phyloP scores from a whole-genome alignment of 2,329 filamentous ascomycete species.

The Dactylellina haptotyla region DNA sequence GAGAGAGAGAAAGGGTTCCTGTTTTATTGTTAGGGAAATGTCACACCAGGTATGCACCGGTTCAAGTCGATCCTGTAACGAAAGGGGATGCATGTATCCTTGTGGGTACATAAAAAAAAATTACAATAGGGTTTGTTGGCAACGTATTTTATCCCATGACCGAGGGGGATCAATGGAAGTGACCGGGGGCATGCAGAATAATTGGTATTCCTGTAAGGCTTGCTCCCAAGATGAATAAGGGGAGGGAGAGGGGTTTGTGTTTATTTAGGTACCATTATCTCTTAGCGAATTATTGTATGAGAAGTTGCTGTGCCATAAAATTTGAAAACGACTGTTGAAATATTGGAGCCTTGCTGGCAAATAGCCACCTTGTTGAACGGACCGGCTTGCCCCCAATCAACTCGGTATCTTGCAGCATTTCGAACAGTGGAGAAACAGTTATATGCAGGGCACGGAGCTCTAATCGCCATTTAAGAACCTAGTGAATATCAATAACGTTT shows the following conservation, averaged over 20 bases:
- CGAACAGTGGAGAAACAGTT: not conserved
- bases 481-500: not conserved
- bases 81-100: not conserved
- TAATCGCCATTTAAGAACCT: too few relatives aligned
- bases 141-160: too few relatives aligned
- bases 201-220: slow-evolving; percentile 32
- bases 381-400: too few relatives aligned
- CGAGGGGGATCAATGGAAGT: not conserved
- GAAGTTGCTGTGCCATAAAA: not conserved
- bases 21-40: too few relatives aligned
- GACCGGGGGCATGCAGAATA: not conserved
- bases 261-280: not conserved
- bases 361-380: too few relatives aligned
- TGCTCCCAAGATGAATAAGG: too few relatives aligned
- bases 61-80: not conserved
- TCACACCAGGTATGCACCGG: not conserved
- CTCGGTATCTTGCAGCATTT: not conserved
- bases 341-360: too few relatives aligned
- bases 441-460: not conserved
- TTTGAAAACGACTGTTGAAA: not conserved
- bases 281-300: not conserved
- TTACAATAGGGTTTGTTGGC: too few relatives aligned
- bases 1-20: too few relatives aligned
- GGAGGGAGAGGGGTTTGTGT: too few relatives aligned
- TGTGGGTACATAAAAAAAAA: not conserved